Evolutionary conservation across 2,329 filamentous ascomycete species (phyloP), one percentile per base, ranked within the genome.

Genomic region (Diaporthe citri): DNA sequence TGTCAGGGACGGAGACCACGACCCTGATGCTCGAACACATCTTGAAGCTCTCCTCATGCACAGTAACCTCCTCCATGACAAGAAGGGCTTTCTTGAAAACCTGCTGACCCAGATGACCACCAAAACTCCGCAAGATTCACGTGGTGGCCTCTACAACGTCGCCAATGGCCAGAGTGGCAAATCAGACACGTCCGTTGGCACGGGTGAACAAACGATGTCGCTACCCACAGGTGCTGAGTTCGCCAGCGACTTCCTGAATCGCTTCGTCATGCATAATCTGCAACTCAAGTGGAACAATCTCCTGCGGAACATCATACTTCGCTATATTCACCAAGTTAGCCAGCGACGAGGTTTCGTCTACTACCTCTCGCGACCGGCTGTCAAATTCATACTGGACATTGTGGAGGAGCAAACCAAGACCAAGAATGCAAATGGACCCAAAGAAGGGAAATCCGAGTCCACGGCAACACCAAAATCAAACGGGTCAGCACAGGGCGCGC

Each of bases 261-360:
- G 97, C 2, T 99, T 99, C 86, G 96, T 98, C 79, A 94, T 99
- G 71, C 97, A 99, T 87, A 99, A 99, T 80, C 91, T 97, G 82
- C 97, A 99, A 81, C 87, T 99, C 74, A 99, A 99, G 84, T 99
- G 97, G 97, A 98, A 98, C 86, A 99, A 99, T 80, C 91, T 96
- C 15, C 86, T 99, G 51, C 92, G 97, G 75, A 98, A 99, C 81
- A 98, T 98, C 80, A 97, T 99, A 67, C 90, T 99, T 55, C 94
- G 97, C 34, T 99, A 99, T 83, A 97, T 97, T 77, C 97, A 99
- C 81, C 97, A 99, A 86, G 97, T 97, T 80, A 95, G 96, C 82
- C 97, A 99, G 84, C 91, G 97, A 70, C 92, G 97, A 78, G 97
- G 97, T 71, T 98, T 99, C 81, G 93, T 99, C 41, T 99, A 99